A percentile compares a stretch with the other conserved stretches of the same genome.
These are phyloP conservation scores for Actinidia arguta DNA, from an alignment of 179 eudicot species.

Conservation along the genomic window DNA sequence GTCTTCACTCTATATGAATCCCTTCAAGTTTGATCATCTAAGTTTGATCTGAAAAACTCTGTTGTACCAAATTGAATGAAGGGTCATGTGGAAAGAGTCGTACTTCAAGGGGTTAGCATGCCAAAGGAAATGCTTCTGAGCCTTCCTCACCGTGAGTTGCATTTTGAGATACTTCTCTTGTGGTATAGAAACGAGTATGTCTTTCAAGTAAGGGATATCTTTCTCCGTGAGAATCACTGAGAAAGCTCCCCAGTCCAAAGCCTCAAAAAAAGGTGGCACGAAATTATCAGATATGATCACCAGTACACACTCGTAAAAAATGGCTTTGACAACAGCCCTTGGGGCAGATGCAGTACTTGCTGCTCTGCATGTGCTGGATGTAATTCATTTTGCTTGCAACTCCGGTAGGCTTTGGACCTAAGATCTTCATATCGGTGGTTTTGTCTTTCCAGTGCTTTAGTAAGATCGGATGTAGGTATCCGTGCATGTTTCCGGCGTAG, in stretches of 20 bases:
- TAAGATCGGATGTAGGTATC: slow-evolving; percentile 73
- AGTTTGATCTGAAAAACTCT: slow-evolving; percentile 59
- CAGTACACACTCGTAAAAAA: slow-evolving; percentile 79
- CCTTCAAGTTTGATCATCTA: slow-evolving; percentile 22
- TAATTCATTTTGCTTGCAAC: slow-evolving; percentile 68
- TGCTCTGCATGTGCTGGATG: slow-evolving; percentile 78
- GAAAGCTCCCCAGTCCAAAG: slow-evolving; percentile 75
- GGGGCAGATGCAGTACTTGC: slow-evolving; percentile 89
- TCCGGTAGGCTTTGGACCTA: slow-evolving; percentile 60
- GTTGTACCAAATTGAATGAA: slow-evolving; percentile 85
- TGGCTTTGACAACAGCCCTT: slow-evolving; percentile 86
- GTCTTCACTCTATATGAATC: background rate
- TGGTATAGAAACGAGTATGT: slow-evolving; percentile 57
- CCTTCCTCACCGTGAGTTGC: slow-evolving; percentile 69
- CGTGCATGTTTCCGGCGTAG: slow-evolving; percentile 91
- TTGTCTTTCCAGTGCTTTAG: slow-evolving; percentile 72
- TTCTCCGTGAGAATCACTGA: slow-evolving; percentile 70
- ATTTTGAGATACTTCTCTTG: slow-evolving; percentile 57
- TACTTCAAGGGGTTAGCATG: slow-evolving; percentile 72
- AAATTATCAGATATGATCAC: slow-evolving; percentile 89
- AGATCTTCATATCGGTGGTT: slow-evolving; percentile 82
- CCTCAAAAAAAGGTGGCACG: slow-evolving; percentile 82
- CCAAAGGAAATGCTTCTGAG: slow-evolving; percentile 83
- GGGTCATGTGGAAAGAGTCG: slow-evolving; percentile 81
- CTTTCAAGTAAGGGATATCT: slow-evolving; percentile 74